Base-by-base conservation (phyloP, 352 stramenopile species). In the Phytopythium delawarense region DNA sequence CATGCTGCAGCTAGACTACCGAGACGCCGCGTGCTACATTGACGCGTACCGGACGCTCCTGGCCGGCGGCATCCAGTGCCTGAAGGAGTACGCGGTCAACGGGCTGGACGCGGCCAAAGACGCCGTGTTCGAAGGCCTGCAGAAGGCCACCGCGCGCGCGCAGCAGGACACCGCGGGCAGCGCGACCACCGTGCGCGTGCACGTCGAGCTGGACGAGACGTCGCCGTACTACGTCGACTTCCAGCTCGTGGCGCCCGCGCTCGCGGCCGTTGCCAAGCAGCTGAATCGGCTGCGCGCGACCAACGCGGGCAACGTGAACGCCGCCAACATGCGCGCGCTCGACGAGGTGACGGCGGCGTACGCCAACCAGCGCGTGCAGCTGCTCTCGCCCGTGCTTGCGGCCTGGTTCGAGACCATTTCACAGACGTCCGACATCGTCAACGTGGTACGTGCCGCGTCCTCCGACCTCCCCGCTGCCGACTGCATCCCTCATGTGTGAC, bases 161-260 rank as follows among this genome's bases (percentile, higher is more conserved):
- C 44, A 28, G 11, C 56, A 64, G 37, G 55, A 64, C 46, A 64
- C 51, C 18, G 50, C 63, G 28, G 12, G 25, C 48, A 12, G 15
- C 23, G 12, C 48, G 6, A 25, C 48, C 13, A 54, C 48, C 1
- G 51, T 62, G 32, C 68, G 58, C 2, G 63, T 63, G 16, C 39
- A 62, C 6, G 57, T 73, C 2, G 72, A 86, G 28, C 51, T 94
- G 42, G 83, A 92, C 49, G 81, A 92, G 40, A 83, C 83, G 2
- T 90, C 81, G 32, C 69, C 80, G 16, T 91, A 84, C 57, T 94
- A 94, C 45, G 79, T 92, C 2, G 78, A 91, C 39, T 91, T 94
- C 52, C 78, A 92, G 59, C 63, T 91, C 18, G 77, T 90, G 8
- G 74, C 80, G 16, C 81, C 83, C 1, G 84, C 81, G 4, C 69